Percentiles rank a stretch among this genome's conserved stretches.
Conservation (phyloP, 177 flowering plant species). For the Vitis hybrid region DNA sequence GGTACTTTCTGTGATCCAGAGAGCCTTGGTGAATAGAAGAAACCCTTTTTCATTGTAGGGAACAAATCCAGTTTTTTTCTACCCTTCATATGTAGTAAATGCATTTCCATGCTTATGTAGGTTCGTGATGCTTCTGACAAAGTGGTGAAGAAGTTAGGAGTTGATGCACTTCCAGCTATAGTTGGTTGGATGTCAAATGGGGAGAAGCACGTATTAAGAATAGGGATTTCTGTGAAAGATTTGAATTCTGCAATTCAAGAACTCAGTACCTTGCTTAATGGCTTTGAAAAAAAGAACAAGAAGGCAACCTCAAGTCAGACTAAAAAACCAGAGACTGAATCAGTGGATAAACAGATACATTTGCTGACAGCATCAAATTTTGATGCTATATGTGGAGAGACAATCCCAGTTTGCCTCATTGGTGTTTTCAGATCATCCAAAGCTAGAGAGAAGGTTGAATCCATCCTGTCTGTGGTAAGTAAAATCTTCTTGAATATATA, state of each 20-base stretch:
- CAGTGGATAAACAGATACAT: conserved; percentile 41
- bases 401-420: conserved; percentile 73
- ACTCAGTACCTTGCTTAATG: conserved; percentile 55
- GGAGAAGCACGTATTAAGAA: conserved; percentile 60
- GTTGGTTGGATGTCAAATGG: conserved; percentile 90
- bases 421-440: conserved; percentile 78
- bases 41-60: not conserved
- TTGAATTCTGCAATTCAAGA: conserved; percentile 73
- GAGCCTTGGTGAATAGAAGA: not conserved
- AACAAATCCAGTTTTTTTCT: not conserved
- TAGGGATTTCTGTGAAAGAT: conserved; percentile 78
- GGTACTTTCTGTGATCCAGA: too few species aligned
- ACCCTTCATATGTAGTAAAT: not conserved
- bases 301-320: conserved; percentile 43
- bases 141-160: conserved; percentile 52
- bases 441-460: conserved; percentile 62
- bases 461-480: conserved; percentile 60
- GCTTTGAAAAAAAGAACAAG: conserved; percentile 73
- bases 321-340: conserved; percentile 34
- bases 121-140: conserved; percentile 68
- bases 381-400: conserved; percentile 61
- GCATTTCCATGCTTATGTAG: conserved; percentile 31
- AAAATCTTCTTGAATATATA: not conserved
- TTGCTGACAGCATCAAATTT: conserved; percentile 55
- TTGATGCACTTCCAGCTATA: conserved; percentile 79